Percentiles rank a stretch among this genome's conserved stretches.
These are phyloP conservation scores for Podila epicladia DNA, from an alignment of 192 early-diverging fungal species.

Conservation along the genomic window DNA sequence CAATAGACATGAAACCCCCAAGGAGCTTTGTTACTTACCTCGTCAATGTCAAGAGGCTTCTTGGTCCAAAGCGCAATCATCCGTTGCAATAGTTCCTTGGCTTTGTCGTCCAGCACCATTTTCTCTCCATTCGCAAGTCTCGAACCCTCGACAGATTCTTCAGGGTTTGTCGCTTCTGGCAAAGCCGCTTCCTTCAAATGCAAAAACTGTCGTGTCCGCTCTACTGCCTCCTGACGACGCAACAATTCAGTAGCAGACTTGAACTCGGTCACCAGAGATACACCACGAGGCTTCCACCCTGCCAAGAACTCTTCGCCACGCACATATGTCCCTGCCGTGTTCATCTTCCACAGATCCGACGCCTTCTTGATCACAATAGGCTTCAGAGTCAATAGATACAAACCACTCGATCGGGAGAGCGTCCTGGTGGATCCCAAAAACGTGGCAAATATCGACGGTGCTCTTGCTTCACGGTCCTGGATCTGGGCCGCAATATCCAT, in stretches of 20 bases:
- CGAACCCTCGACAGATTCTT: background rate
- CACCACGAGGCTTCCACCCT: constrained; percentile 74
- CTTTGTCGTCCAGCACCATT: constrained; percentile 9
- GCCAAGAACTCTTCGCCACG: constrained; percentile 76
- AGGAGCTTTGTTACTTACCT: background rate
- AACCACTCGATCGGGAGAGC: constrained; percentile 55
- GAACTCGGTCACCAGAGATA: constrained; percentile 69
- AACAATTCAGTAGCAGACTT: constrained; percentile 47
- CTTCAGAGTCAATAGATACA: constrained; percentile 71
- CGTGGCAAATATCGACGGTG: constrained; percentile 52
- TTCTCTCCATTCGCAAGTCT: background rate
- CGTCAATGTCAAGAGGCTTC: constrained; percentile 33
- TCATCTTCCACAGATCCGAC: constrained; percentile 74
- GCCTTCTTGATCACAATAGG: constrained; percentile 61
- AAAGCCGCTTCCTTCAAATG: constrained; percentile 19
- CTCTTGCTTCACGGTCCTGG: constrained; percentile 62
- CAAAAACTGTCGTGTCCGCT: constrained; percentile 52
- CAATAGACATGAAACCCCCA: background rate
- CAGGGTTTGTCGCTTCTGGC: background rate
- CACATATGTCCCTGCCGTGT: constrained; percentile 73
- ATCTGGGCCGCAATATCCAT: constrained; percentile 73
- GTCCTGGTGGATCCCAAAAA: constrained; percentile 52
- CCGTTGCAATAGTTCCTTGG: constrained; percentile 15
- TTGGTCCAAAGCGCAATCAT: constrained; percentile 31
- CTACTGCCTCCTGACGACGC: constrained; percentile 51